Base-by-base conservation (phyloP, 176 grass and related monocot species). In the Aegilops longissima region DNA sequence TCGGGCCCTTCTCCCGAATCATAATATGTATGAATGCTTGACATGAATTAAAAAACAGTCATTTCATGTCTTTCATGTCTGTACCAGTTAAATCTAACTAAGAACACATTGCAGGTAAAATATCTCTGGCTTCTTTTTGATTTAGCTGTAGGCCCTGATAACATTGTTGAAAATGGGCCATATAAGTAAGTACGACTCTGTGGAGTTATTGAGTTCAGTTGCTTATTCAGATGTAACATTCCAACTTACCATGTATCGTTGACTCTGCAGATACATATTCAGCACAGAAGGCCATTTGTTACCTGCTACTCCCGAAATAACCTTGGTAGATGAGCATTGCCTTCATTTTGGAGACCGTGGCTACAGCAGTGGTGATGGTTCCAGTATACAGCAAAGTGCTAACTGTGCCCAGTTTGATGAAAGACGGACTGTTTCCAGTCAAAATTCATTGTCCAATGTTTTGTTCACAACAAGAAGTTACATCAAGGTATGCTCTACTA, bases 71-170 rank as follows among this genome's bases (percentile, higher is more conserved):
- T 76, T 76, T 52, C 70, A 45, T 82, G 64, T 81, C 40, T 79
- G n/a, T 68, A 34, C 34, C 51, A 25, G 18, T 61, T 31, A 80
- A 83, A 80, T 79, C 85, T 91, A 66, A 91, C 47, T 77, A 68
- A 20, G 25, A 74, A 21, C 16, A 18, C 42, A 84, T 93, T 87
- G 58, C 90, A 98, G 96, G 91, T 98, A 25, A 98, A 98, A 84
- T 98, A 98, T 91, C 91, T 98, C 70, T 98, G 96, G 96, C 93
- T 98, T 83, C 96, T 98, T 77, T 98, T 98, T 92, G 96, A 98
- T 94, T 89, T 95, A 84, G 91, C 93, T 85, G 93, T 93, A 42
- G 90, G 91, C 38, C 90, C 91, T 58, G 96, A 98, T 89, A 98
- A 98, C 69, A 93, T 98, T 89, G 93, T 98, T 82, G 96, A 98